Percentiles rank a stretch among this genome's conserved stretches.
phyloP scores from a whole-genome alignment of 768 basidiomycete species.

The Boletus reticuloceps region DNA sequence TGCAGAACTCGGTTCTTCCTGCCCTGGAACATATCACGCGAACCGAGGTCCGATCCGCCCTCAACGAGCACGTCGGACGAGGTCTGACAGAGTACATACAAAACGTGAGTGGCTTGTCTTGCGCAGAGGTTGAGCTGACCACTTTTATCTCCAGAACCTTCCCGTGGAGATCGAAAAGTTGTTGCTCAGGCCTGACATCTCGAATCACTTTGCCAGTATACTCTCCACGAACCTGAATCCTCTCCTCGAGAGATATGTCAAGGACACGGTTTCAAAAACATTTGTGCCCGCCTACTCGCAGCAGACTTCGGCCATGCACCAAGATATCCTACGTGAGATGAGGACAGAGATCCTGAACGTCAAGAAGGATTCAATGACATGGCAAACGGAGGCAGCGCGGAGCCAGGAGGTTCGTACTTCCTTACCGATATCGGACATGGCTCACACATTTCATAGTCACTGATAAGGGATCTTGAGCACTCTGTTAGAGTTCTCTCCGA shows the following conservation, averaged over 20 bases:
- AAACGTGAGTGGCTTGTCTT: conserved; percentile 45
- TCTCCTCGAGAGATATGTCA: conserved; percentile 76
- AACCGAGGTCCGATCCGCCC: conserved; percentile 72
- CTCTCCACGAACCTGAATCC: conserved; percentile 72
- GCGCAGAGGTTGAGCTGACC: not conserved
- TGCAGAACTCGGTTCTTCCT: conserved; percentile 81
- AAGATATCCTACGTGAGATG: conserved; percentile 75
- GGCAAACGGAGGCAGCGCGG: conserved; percentile 78
- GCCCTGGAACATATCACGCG: conserved; percentile 80
- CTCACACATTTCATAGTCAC: conserved; percentile 41
- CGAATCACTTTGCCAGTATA: conserved; percentile 71
- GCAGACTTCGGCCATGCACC: conserved; percentile 73
- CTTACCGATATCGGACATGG: not conserved
- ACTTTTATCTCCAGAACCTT: conserved; percentile 48
- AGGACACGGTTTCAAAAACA: conserved; percentile 69
- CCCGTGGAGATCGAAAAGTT: conserved; percentile 80
- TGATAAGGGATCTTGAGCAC: conserved; percentile 80
- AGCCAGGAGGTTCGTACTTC: conserved; percentile 65
- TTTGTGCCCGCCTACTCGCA: conserved; percentile 76
- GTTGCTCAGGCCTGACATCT: conserved; percentile 72
- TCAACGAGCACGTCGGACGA: conserved; percentile 75
- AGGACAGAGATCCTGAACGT: conserved; percentile 71
- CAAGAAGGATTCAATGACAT: conserved; percentile 75
- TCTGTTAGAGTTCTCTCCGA: conserved; percentile 72
- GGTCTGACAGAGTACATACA: conserved; percentile 71